Conservation (phyloP, 768 basidiomycete genomes). For the Lactarius hengduanensis region DNA sequence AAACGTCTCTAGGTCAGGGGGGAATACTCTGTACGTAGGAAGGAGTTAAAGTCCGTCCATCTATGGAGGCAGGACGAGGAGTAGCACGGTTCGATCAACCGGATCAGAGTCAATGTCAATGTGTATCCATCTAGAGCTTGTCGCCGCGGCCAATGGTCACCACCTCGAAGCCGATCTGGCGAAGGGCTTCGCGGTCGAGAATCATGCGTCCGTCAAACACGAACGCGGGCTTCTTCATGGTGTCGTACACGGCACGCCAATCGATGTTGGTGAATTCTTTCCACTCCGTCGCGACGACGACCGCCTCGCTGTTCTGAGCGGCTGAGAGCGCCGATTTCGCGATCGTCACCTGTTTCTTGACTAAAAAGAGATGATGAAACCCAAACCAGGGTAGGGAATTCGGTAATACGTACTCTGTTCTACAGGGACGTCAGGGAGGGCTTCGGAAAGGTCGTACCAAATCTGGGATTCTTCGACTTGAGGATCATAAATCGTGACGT, state of each 20-base stretch:
- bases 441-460: slow-evolving; percentile 75
- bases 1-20: neutral
- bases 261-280: slow-evolving; percentile 92
- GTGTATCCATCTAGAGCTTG: slow-evolving; percentile 33
- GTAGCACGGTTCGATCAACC: neutral
- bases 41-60: neutral
- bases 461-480: slow-evolving; percentile 85
- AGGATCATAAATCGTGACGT: slow-evolving; percentile 89
- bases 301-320: slow-evolving; percentile 84
- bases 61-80: neutral
- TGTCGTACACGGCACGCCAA: slow-evolving; percentile 80
- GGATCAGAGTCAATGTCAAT: neutral
- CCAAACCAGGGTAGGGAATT: slow-evolving; percentile 12
- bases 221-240: slow-evolving; percentile 98
- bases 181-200: slow-evolving; percentile 76
- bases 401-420: slow-evolving; percentile 55
- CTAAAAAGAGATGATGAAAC: slow-evolving; percentile 40
- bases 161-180: slow-evolving; percentile 88
- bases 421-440: slow-evolving; percentile 59
- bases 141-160: slow-evolving; percentile 60
- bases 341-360: slow-evolving; percentile 88
- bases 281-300: slow-evolving; percentile 98
- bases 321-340: slow-evolving; percentile 78
- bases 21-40: slow-evolving; percentile 4
- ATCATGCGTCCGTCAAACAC: slow-evolving; percentile 92